These are phyloP conservation scores for Cenchrus fungigraminus DNA, from an alignment of 176 grass and related monocot species.

Conservation along the genomic window DNA sequence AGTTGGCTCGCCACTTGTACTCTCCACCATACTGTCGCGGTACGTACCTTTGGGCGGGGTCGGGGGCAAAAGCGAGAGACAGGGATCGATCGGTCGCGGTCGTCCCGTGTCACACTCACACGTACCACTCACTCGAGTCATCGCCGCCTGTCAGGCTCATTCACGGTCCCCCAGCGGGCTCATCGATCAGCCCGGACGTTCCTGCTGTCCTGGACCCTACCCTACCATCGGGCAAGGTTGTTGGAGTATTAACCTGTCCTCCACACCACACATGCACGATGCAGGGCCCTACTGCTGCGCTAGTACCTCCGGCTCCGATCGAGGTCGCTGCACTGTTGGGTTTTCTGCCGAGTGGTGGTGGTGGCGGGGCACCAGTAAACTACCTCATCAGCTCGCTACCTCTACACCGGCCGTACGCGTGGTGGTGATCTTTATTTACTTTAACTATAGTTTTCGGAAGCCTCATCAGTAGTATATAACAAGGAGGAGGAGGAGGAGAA, in stretches of 20 bases:
- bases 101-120: constrained; percentile 8
- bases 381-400: background rate
- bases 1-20: background rate
- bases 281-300: background rate
- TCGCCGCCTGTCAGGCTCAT: background rate
- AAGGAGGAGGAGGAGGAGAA: background rate
- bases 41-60: no score
- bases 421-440: background rate
- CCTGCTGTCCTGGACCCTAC: constrained; percentile 35
- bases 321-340: background rate
- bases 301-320: background rate
- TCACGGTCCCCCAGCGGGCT: constrained; percentile 11
- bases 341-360: background rate
- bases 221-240: background rate
- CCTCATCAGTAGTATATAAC: constrained; percentile 9
- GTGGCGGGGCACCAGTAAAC: background rate
- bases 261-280: background rate
- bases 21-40: background rate
- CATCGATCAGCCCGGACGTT: background rate
- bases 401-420: background rate
- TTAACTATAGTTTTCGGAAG: constrained; percentile 24
- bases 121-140: background rate
- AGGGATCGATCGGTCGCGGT: background rate
- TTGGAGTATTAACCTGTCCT: constrained; percentile 9
- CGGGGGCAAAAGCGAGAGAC: background rate